A percentile compares a stretch with the other conserved stretches of the same genome.
phyloP scores from a whole-genome alignment of 1,139 yeast species.

The Hansenula anomala region DNA sequence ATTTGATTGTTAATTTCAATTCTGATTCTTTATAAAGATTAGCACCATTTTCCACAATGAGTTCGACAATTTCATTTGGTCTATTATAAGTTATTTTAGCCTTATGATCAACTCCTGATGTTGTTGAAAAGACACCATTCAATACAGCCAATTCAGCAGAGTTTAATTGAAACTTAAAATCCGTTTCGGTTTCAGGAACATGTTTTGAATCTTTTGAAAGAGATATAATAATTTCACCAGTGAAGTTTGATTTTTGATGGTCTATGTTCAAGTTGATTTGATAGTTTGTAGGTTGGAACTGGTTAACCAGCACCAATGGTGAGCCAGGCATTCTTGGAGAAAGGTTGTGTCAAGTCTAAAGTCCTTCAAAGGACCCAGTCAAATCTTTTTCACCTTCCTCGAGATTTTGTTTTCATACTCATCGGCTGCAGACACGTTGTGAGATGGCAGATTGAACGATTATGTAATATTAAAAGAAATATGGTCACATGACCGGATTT shows the following conservation, averaged over 20 bases:
- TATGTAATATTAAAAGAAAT: too few species aligned
- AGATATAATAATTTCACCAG: conserved; percentile 38
- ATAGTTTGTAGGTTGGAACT: conserved; percentile 40
- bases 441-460: too few species aligned
- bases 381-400: too few species aligned
- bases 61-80: conserved; percentile 31
- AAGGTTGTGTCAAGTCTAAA: too few species aligned
- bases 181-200: conserved; percentile 3
- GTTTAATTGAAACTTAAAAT: conserved; percentile 35
- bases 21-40: conserved; percentile 9
- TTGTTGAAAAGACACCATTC: conserved; percentile 21
- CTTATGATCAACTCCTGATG: conserved; percentile 20
- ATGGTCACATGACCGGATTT: too few species aligned
- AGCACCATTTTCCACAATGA: conserved; percentile 11
- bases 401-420: too few species aligned
- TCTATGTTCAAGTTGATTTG: conserved; percentile 36
- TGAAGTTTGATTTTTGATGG: conserved; percentile 52
- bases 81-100: conserved; percentile 36
- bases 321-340: not conserved
- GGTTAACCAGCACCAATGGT: conserved; percentile 23
- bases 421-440: too few species aligned
- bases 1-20: conserved; percentile 23
- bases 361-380: too few species aligned
- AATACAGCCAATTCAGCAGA: conserved; percentile 37
- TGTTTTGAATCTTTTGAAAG: conserved; percentile 24